Base-by-base conservation (phyloP, 257 asterid genomes). In the Coffea canephora region DNA sequence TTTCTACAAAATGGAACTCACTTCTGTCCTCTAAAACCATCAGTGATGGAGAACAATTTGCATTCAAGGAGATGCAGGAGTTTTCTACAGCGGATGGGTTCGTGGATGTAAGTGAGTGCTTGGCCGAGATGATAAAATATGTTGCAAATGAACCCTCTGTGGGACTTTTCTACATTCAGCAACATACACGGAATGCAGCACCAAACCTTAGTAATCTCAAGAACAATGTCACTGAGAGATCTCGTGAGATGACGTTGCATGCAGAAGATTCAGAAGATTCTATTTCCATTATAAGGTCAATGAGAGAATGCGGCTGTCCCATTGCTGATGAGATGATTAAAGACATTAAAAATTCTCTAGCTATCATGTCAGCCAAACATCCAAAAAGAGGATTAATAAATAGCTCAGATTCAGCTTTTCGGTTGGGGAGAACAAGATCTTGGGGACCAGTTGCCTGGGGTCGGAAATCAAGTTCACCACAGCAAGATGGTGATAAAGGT, bases 81-180 rank as follows among this genome's bases (percentile, higher is more conserved):
- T 86, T 92, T 69, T 92, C 98, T 78, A 79, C 94, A 23, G 97
- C 82, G 18, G 98, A 91, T 61, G 98, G 98, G 67, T 94, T 96
- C 80, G 88, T 86, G 85, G 97, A 96, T 89, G 88, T 96, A 89
- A 88, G 87, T 48, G 97, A 94, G 77, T 83, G 89, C 77, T 79
- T 91, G 82, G 90, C 94, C 18, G 97, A 91, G 80, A 96, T 92
- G 98, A 89, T 92, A 27, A 94, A 85, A 80, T 94, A 86, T 48
- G 92, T 91, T 83, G 99, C 98, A 5, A 96, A 96, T 64, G 99
- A 96, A 82, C 99, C 99, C 85, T 94, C 98, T 4, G 94, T 90
- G 87, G 98, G 99, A 82, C 97, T 94, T 78, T 94, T 85, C 89
- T 96, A 90, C 79, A 86, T 96, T 50, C 99, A 96, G 81, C 96